Evolutionary conservation across 805 yeast species (phyloP), one percentile per base, ranked within the genome.

Genomic region (Blastobotrys parvus): DNA sequence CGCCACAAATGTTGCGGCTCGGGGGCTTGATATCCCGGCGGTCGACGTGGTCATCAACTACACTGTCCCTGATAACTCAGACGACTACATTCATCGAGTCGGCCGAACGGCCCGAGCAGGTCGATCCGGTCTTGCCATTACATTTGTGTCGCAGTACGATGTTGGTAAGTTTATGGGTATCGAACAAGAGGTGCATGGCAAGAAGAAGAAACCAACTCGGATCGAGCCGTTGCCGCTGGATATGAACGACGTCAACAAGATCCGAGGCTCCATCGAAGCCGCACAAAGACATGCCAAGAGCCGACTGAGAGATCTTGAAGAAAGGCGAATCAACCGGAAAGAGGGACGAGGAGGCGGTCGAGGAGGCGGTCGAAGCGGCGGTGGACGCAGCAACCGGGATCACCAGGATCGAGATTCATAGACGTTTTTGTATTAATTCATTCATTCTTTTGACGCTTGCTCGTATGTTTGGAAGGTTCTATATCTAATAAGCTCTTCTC

Each of bases 81-180:
- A 92, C 57, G 96, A 90, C 48, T 92, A 85, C 54, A 89, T 92
- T 42, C 98, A 92, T 65, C 73, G 98, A 60, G 95, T 90, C 4
- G 98, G 98, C 67, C 85, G 98, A 77, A 90, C 98, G 10, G 98
- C 97, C 4, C 83, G 98, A 74, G 97, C 97, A 2, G 97, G 97
- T 2, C 73, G 94, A 54, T 67, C 71, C 37, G 98, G 98, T 65
- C 85, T 78, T 50, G 76, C 95, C 3, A 70, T 92, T 1, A 77
- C 92, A 13, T 73, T 92, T 45, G 82, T 92, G 2, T 89, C 97
- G 0, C 98, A 92, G 62, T 92, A 92, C 60, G 98, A 92, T 62
- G 69, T 92, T 47, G 97, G 89, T 62, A 67, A 88, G 55, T 84
- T 86, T 57, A 67, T 88, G 51, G 73, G 96, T 58, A 89, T 92